Evolutionary conservation across 1,139 yeast genomes (phyloP).

Genomic region (Geotrichum bryndzae): DNA sequence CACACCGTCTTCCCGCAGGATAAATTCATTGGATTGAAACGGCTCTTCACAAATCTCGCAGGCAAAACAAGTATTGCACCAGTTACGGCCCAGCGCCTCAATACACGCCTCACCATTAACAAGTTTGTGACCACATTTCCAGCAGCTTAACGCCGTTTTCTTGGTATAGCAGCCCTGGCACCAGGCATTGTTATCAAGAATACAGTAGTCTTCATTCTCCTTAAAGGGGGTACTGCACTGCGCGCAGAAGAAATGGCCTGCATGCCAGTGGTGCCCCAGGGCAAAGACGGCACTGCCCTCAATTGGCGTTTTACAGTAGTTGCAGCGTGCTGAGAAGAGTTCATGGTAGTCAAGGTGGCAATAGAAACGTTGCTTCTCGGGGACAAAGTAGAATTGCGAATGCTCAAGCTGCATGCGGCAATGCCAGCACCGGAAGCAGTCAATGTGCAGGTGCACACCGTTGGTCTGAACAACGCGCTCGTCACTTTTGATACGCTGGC

Average conservation of each 20-base stretch:
- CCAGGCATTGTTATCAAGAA: conserved; percentile 25
- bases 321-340: conserved; percentile 32
- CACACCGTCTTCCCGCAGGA: conserved; percentile 34
- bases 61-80: conserved; percentile 33
- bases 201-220: conserved; percentile 25
- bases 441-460: conserved; percentile 28
- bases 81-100: conserved; percentile 32
- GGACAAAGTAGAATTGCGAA: conserved; percentile 28
- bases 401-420: conserved; percentile 32
- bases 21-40: conserved; percentile 30
- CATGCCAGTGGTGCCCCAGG: conserved; percentile 32
- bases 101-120: conserved; percentile 26
- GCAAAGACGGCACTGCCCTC: conserved; percentile 33
- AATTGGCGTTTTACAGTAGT: conserved; percentile 32
- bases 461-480: conserved; percentile 25
- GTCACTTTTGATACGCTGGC: conserved; percentile 20
- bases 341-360: conserved; percentile 37
- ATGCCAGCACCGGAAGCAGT: conserved; percentile 32
- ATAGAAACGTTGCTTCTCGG: conserved; percentile 23
- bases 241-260: conserved; percentile 35
- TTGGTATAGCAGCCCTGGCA: conserved; percentile 30
- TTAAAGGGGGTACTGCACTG: conserved; percentile 31
- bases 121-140: conserved; percentile 31
- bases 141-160: conserved; percentile 31
- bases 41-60: conserved; percentile 33